Conservation (phyloP, 1,284 basidiomycete species). For the Cryptococcus sp. region DNA sequence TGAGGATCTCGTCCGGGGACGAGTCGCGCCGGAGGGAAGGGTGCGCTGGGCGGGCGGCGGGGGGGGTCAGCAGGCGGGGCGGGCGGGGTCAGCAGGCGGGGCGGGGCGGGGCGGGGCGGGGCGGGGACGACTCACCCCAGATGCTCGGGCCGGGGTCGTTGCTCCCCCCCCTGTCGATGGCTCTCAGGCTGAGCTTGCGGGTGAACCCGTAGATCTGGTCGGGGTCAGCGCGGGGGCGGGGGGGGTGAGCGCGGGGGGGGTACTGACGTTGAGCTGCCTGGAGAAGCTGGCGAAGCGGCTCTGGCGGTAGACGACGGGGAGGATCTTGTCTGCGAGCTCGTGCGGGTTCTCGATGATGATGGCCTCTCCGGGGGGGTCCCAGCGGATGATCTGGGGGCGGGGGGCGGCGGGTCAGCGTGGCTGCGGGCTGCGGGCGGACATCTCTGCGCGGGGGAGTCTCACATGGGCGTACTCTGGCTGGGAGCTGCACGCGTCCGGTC, state of each 20-base stretch:
- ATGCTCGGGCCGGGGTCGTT: conserved; percentile 89
- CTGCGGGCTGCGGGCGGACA: not conserved
- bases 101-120: too few species aligned
- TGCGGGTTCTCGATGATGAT: conserved; percentile 88
- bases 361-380: conserved; percentile 82
- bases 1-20: conserved; percentile 75
- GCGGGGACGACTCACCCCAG: conserved; percentile 67
- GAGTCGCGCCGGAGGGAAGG: conserved; percentile 82
- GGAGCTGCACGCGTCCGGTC: too few species aligned
- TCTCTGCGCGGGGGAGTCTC: not conserved
- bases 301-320: conserved; percentile 84
- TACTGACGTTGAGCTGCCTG: conserved; percentile 80
- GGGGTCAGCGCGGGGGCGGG: conserved; percentile 4
- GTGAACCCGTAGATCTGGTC: conserved; percentile 87
- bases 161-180: conserved; percentile 83
- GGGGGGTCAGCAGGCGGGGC: not conserved
- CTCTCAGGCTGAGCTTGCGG: conserved; percentile 79
- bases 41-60: conserved; percentile 60
- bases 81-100: not conserved
- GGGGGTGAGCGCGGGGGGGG: conserved; percentile 27
- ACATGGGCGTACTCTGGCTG: conserved; percentile 37
- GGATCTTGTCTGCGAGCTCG: conserved; percentile 80
- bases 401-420: not conserved
- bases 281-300: conserved; percentile 91
- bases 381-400: conserved; percentile 68